Evolutionary conservation across 2,329 filamentous ascomycete genomes (phyloP), one percentile per base, ranked within the genome.

Genomic region (Ophiocordyceps unilateralis): DNA sequence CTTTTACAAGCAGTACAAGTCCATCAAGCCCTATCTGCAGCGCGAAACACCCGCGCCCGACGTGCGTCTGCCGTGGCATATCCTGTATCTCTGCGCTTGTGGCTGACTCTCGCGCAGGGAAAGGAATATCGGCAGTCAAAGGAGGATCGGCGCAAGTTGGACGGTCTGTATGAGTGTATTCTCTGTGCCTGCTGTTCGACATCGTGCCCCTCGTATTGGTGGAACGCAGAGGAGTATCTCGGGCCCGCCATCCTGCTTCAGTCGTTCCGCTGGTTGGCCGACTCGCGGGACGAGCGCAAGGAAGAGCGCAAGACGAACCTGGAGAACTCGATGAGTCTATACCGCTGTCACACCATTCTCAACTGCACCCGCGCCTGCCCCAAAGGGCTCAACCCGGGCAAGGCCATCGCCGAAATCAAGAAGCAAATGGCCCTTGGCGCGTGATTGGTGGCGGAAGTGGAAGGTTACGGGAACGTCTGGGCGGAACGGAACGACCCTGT

Each of bases 1-100:
- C 59, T 96, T 98, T 71, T 98, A 98, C 78, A 96, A 96, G 76
- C 91, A 98, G 74, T 98, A 98, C 78, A 94, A 95, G 69, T 95
- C 88, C 15, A 95, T 98, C 69, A 93, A 96, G 79, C 91, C 91
- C 38, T 98, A 94, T 64, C 79, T 98, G 43, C 91, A 96, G 71
- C 78, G 87, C 58, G 81, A 88, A 50, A 91, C 85, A 23, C 81
- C 84, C 44, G 69, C 85, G 38, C 76, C 79, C 52, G 84, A 95
- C 60, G 85, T 93, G 74, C 62, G 82, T 72, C 41, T 14, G 17
- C 5, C n/a, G 12, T 20, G 9, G 2, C 8, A n/a, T 9, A 6
- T 2, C 15, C 22, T 1, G 8, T 4, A 12, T 10, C 11, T 24
- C 2, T 5, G 15, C n/a, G 21, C 11, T 22, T 5, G 26, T 37